Base-by-base conservation (phyloP, 257 asterid genomes). In the Ajuga chamaepitys region DNA sequence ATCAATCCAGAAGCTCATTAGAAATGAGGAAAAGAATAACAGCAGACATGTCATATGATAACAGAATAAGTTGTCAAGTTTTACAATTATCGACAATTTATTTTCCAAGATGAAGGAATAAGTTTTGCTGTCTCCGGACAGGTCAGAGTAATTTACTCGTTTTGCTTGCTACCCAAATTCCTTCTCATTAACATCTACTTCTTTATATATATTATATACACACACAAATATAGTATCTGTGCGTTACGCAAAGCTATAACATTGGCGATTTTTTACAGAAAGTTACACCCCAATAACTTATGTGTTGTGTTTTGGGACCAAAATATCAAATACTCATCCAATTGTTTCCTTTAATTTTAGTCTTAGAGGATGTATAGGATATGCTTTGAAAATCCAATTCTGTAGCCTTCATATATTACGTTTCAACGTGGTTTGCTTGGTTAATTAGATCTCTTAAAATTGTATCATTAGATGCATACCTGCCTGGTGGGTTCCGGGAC, bases 401-500 rank as follows among this genome's bases (percentile, higher is more conserved):
- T 20, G 20, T 40, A 41, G 58, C 28, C 40, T 45, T 32, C 57
- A 44, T 22, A 3, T 5, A 16, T 32, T 37, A 45, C 34, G 30
- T 34, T 30, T 59, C 60, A 69, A 50, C 42, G 9, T n/a, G 54
- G 48, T 18, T 9, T 53, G 9, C 26, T 24, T n/a, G 40, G 35
- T 68, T 2, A 41, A 17, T 18, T 0, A 7, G 35, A 20, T 28
- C 26, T 40, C 40, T 41, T 34, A 13, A 52, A 30, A 20, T n/a
- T 17, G 35, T 28, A 58, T 32, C 30, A 51, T 42, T 58, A 42
- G 57, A 44, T 28, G 62, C 9, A 41, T 72, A 85, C 97, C 95
- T 91, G 98, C 52, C 98, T 78, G 74, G 62, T 86, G 76, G 97
- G 95, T 78, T 92, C 98, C 28, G 98, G 95, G 70, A 92, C 83